Base-by-base conservation (phyloP, 306 rosid genomes). In the Prunus mongolica region DNA sequence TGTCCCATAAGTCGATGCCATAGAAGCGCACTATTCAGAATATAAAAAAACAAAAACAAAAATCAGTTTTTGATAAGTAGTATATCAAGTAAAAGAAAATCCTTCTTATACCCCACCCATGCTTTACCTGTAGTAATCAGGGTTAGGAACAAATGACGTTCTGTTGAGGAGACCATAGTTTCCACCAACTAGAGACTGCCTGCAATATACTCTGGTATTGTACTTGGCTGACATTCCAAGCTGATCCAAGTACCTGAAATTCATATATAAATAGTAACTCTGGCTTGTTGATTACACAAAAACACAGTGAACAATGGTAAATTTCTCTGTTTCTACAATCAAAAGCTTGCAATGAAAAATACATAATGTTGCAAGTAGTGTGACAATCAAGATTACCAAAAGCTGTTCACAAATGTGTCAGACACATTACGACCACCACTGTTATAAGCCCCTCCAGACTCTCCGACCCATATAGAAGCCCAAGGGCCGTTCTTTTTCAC, bases 361-460 rank as follows among this genome's bases (percentile, higher is more conserved):
- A 66, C n/a, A 41, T 50, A 58, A 67, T 61, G 45, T 61, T 14
- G 73, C 50, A 80, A 84, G 76, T 25, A 69, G 67, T 51, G 56
- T 20, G 78, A 71, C 52, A 56, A 45, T 68, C 60, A 80, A 71
- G 76, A 80, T 92, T 92, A 95, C 99, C 99, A 95, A 77, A 95
- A 95, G 92, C 97, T 91, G 86, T 92, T 65, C 60, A 95, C 79
- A 82, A 87, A 92, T 74, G 93, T 86, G 84, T 91, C 77, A 20
- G 99, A 92, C 75, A 95, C 91, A 74, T 85, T 12, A 68, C 74
- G 93, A 56, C 96, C 93, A 1, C 99, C 99, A 34, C 98, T 95
- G 82, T 95, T 95, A 84, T 55, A 95, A 70, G 98, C 98, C 15
- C 99, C 99, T 27, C 99, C 99, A 18, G 99, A 86, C 90, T 95